These are phyloP conservation scores for Trichocladium antarcticum DNA, from an alignment of 495 filamentous ascomycete species.

Conservation along the genomic window DNA sequence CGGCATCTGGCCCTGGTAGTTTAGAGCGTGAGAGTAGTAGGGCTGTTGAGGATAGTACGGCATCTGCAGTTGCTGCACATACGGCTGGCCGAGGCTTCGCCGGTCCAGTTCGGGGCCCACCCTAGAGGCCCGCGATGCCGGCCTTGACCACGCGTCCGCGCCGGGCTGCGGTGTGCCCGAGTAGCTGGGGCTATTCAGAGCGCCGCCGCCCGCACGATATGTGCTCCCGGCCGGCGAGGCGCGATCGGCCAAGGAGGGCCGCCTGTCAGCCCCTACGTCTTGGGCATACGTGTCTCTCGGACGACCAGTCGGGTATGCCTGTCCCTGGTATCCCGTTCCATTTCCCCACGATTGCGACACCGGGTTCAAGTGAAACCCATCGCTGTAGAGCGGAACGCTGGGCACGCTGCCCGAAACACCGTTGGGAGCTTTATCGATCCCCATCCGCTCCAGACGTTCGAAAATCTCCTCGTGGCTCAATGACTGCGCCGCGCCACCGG, in stretches of 20 bases:
- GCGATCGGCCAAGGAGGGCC: constrained; percentile 18
- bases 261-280: constrained; percentile 6
- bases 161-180: constrained; percentile 38
- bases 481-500: constrained; percentile 4
- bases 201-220: constrained; percentile 26
- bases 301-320: too few species aligned
- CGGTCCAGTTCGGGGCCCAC: constrained; percentile 25
- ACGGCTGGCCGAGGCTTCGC: constrained; percentile 19
- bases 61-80: constrained; percentile 16
- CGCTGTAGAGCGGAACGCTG: constrained; percentile 3
- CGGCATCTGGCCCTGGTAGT: constrained; percentile 18
- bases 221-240: constrained; percentile 46
- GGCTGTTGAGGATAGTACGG: constrained; percentile 15
- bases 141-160: constrained; percentile 29
- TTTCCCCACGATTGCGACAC: constrained; percentile 31
- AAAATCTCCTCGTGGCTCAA: constrained; percentile 9
- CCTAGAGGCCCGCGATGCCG: constrained; percentile 28
- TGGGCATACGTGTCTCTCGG: constrained; percentile 9
- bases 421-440: constrained; percentile 1
- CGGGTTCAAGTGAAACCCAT: constrained; percentile 27
- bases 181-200: constrained; percentile 46
- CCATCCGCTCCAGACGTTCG: constrained; percentile 4
- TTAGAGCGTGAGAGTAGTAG: constrained; percentile 8
- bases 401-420: constrained; percentile 4
- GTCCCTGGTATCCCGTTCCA: constrained; percentile 12